phyloP scores from a whole-genome alignment of 2,329 filamentous ascomycete species.

The Alternaria incomplexa region DNA sequence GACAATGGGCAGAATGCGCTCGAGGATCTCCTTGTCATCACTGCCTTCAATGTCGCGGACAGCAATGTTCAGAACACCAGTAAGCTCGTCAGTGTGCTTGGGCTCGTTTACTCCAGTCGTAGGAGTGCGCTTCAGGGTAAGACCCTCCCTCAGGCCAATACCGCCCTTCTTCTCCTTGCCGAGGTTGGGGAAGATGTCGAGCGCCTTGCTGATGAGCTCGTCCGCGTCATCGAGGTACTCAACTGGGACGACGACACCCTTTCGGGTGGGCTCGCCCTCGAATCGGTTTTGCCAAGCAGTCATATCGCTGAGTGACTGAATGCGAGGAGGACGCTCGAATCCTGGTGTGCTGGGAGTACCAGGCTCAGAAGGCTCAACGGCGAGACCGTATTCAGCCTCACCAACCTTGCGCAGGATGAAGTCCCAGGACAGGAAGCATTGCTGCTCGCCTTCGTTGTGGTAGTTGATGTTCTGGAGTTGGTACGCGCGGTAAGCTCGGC shows the following conservation, averaged over 20 bases:
- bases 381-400: constrained; percentile 85
- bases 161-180: constrained; percentile 62
- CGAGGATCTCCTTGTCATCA: constrained; percentile 80
- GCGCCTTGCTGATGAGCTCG: constrained; percentile 80
- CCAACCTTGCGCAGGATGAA: constrained; percentile 94
- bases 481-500: constrained; percentile 96
- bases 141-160: constrained; percentile 44
- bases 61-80: constrained; percentile 90
- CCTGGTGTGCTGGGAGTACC: constrained; percentile 74
- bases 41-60: constrained; percentile 85
- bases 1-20: constrained; percentile 76
- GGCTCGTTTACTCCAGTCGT: constrained; percentile 43
- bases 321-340: constrained; percentile 70
- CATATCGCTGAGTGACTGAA: constrained; percentile 97
- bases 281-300: constrained; percentile 79
- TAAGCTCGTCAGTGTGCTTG: constrained; percentile 76
- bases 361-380: constrained; percentile 78
- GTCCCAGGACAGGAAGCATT: constrained; percentile 90
- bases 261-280: constrained; percentile 76
- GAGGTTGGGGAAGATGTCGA: constrained; percentile 77
- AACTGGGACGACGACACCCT: constrained; percentile 93
- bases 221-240: constrained; percentile 94
- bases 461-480: constrained; percentile 89
- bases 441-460: constrained; percentile 75
- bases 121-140: constrained; percentile 71